phyloP scores from a whole-genome alignment of 768 basidiomycete species.

The Leccinum barrowsii region DNA sequence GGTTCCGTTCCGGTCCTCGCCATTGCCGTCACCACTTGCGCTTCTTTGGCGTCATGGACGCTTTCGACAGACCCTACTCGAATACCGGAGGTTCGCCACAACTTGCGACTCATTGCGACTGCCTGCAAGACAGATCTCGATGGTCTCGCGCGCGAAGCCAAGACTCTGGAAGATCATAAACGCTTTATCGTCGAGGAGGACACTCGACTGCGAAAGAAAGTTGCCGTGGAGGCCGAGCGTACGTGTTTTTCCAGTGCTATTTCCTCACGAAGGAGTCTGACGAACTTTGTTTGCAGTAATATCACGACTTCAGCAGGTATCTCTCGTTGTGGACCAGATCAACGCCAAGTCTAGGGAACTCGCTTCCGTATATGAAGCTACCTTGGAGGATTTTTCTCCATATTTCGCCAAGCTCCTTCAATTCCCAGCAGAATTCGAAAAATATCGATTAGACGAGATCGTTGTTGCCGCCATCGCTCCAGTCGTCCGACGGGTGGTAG shows the following conservation, averaged over 20 bases:
- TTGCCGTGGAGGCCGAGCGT: slow-evolving; percentile 78
- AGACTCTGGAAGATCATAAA: slow-evolving; percentile 74
- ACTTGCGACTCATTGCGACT: slow-evolving; percentile 82
- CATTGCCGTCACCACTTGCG: no score
- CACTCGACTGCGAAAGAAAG: slow-evolving; percentile 58
- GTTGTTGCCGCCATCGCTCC: slow-evolving; percentile 91
- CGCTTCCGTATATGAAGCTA: slow-evolving; percentile 62
- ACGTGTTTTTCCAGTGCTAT: slow-evolving; percentile 26
- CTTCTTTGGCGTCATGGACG: slow-evolving; percentile 71
- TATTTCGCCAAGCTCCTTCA: slow-evolving; percentile 72
- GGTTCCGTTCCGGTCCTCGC: no score
- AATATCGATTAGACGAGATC: slow-evolving; percentile 66
- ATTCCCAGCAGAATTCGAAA: slow-evolving; percentile 71
- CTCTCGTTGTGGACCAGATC: slow-evolving; percentile 72
- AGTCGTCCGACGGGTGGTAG: slow-evolving; percentile 63
- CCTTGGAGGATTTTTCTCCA: slow-evolving; percentile 70
- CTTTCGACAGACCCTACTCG: slow-evolving; percentile 83
- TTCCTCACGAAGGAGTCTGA: slow-evolving; percentile 7
- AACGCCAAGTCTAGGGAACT: slow-evolving; percentile 60
- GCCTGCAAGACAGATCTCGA: slow-evolving; percentile 81
- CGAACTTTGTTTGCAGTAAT: slow-evolving; percentile 52
- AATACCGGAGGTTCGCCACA: slow-evolving; percentile 96
- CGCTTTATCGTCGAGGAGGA: slow-evolving; percentile 72
- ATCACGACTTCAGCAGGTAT: slow-evolving; percentile 70
- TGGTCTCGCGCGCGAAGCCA: slow-evolving; percentile 87